Evolutionary conservation across 2,329 filamentous ascomycete species (phyloP), one percentile per base, ranked within the genome.

Genomic region (Didymella segeticola): DNA sequence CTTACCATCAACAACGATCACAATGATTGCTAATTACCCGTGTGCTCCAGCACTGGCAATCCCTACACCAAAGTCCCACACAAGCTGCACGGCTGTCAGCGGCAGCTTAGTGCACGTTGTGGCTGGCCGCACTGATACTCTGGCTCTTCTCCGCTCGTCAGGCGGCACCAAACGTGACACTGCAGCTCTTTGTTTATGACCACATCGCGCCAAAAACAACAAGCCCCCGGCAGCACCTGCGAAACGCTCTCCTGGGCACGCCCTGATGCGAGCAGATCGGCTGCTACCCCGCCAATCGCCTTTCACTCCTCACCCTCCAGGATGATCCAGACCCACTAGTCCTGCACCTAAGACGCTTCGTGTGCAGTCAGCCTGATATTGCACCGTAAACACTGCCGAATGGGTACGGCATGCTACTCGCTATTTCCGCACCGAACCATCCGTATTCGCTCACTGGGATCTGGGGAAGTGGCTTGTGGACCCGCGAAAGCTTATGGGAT

Each of bases 401-500:
- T 43, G 5, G n/a, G 39, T 31, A 43, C 29, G 8, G 10, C 25
- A 26, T 26, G 10, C 5, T 12, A 41, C 38, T 27, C 29, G 26
- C 52, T 47, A 43, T 47, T 47, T 37, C 46, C 52, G 42, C 47
- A 27, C 47, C 46, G 36, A 47, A 37, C 36, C 53, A 43, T 47
- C 47, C 53, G 42, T 29, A 41, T 41, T 42, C 30, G 46, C 25
- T 33, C 29, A 14, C 5, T 15, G 29, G 30, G 51, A 51, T 51
- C 53, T 56, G 53, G 53, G 53, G 53, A 51, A 56, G 33, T 56
- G 43, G 41, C 47, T 51, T 47, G 36, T 46, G 47, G 37, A 29
- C 36, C 53, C 53, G 47, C 37, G 39, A 36, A 48, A 49, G 31
- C 38, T 43, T 54, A 25, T 33, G 31, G 26, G 8, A n/a, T 20